phyloP scores from a whole-genome alignment of 495 filamentous ascomycete genomes.

The Neurospora sp. region DNA sequence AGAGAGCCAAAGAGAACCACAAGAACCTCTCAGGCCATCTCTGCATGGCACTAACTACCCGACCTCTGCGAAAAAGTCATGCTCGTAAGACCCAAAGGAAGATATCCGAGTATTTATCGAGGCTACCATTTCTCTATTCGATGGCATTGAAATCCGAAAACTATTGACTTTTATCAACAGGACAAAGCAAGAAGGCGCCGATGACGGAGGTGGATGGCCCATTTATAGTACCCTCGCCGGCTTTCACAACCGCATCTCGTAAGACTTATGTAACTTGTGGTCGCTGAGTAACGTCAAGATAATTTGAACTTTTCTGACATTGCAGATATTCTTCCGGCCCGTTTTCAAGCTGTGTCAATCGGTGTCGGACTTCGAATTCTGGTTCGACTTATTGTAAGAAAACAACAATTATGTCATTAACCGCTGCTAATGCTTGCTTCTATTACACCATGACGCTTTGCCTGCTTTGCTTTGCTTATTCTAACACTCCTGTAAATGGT shows the following conservation, averaged over 20 bases:
- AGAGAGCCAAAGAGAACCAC: neutral
- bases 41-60: neutral
- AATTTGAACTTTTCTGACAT: neutral
- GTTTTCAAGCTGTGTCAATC: neutral
- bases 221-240: neutral
- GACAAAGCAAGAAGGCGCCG: neutral
- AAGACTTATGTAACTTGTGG: neutral
- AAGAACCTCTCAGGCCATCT: neutral
- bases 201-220: neutral
- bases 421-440: constrained; percentile 5
- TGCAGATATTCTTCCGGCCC: neutral
- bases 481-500: neutral
- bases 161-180: neutral
- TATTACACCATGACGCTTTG: neutral
- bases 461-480: neutral
- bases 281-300: neutral
- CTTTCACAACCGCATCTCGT: neutral
- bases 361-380: neutral
- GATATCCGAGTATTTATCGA: too few species aligned
- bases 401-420: neutral
- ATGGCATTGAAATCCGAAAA: too few species aligned
- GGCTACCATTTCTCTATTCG: too few species aligned
- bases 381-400: neutral
- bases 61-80: neutral
- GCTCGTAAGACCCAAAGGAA: too few species aligned